A percentile compares a stretch with the other conserved stretches of the same genome.
phyloP scores from a whole-genome alignment of 345 rosid genomes.

The Salix brachista region DNA sequence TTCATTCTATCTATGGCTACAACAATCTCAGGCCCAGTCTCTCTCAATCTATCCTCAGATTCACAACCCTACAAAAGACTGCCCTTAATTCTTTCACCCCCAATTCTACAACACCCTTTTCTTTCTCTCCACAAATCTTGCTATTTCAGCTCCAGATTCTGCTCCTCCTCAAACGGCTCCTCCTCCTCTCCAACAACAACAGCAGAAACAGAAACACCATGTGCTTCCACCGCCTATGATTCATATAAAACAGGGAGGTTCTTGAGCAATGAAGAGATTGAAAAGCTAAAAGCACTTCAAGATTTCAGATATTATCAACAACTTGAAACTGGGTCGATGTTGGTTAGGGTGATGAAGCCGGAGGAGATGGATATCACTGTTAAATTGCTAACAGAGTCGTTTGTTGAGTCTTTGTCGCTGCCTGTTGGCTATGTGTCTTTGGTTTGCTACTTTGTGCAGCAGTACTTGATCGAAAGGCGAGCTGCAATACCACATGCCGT shows the following conservation, averaged over 20 bases:
- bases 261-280: slow-evolving; percentile 64
- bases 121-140: not conserved
- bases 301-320: slow-evolving; percentile 51
- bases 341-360: slow-evolving; percentile 64
- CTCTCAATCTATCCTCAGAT: slow-evolving; percentile 8
- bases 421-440: slow-evolving; percentile 57
- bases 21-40: not conserved
- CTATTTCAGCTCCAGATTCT: not conserved
- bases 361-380: slow-evolving; percentile 73
- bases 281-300: slow-evolving; percentile 59
- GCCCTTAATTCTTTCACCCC: not conserved
- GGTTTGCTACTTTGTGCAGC: slow-evolving; percentile 71
- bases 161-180: slow-evolving; percentile 2
- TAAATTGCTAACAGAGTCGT: slow-evolving; percentile 67
- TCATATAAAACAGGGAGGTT: slow-evolving; percentile 52
- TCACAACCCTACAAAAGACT: slow-evolving; percentile 1
- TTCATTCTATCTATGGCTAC: not conserved
- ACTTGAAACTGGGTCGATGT: slow-evolving; percentile 56
- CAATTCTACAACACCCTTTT: not conserved
- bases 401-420: slow-evolving; percentile 76
- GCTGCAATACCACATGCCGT: slow-evolving; percentile 71
- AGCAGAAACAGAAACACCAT: not conserved
- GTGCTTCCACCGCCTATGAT: slow-evolving; percentile 30
- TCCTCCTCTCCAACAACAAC: not conserved
- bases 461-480: slow-evolving; percentile 77